Conservation (phyloP, 2,329 filamentous ascomycete genomes). For the Aspergillus chevalieri region DNA sequence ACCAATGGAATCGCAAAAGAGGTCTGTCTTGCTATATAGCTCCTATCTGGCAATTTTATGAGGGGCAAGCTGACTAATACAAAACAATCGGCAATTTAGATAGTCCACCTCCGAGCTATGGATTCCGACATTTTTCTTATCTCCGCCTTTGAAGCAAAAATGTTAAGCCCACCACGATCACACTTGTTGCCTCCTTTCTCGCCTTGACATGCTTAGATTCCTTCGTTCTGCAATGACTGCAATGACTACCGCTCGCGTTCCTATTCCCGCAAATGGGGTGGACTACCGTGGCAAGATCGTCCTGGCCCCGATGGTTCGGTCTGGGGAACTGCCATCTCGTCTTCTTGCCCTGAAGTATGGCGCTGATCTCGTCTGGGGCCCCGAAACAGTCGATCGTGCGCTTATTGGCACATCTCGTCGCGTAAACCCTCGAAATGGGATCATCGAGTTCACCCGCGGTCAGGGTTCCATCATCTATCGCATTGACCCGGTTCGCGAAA, state of each 20-base stretch:
- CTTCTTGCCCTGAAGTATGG: constrained; percentile 88
- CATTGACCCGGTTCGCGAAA: constrained; percentile 71
- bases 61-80: too few relatives aligned
- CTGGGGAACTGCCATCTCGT: constrained; percentile 88
- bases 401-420: constrained; percentile 80
- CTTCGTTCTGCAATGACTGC: constrained; percentile 53
- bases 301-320: constrained; percentile 94
- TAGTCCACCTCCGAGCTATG: too few relatives aligned
- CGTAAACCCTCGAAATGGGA: constrained; percentile 68
- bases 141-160: constrained; percentile 1
- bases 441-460: constrained; percentile 73
- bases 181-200: not conserved
- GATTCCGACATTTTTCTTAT: constrained; percentile 10
- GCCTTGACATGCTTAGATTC: constrained; percentile 34
- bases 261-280: constrained; percentile 80
- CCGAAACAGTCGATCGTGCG: constrained; percentile 87
- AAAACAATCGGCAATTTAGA: too few relatives aligned
- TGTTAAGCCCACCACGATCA: not conserved
- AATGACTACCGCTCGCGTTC: constrained; percentile 55
- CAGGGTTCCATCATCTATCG: constrained; percentile 74
- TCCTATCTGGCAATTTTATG: too few relatives aligned
- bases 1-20: too few relatives aligned
- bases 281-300: constrained; percentile 93
- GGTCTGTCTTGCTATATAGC: too few relatives aligned
- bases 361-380: constrained; percentile 95